Evolutionary conservation across 2,329 filamentous ascomycete species (phyloP).

Genomic region (Pseudogymnoascus sp.): DNA sequence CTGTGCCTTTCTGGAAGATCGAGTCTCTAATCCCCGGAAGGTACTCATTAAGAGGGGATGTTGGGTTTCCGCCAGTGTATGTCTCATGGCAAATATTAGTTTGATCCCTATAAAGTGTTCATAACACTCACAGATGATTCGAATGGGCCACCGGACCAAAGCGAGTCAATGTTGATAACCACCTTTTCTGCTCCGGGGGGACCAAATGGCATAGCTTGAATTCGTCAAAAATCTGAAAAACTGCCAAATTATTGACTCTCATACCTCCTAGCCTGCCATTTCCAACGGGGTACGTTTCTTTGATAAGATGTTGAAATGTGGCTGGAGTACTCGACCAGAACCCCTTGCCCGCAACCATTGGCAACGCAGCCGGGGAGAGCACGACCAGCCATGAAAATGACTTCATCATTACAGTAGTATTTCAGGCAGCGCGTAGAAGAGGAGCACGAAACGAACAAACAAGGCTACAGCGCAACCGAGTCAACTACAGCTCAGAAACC

Average conservation of each 20-base stretch:
- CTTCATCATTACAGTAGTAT: background rate
- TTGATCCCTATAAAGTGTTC: background rate
- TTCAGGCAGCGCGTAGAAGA: background rate
- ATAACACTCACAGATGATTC: slow-evolving; percentile 30
- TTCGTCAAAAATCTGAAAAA: background rate
- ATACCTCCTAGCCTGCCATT: slow-evolving; percentile 42
- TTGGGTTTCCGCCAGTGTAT: slow-evolving; percentile 44
- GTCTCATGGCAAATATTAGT: slow-evolving; percentile 23
- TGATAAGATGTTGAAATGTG: slow-evolving; percentile 26
- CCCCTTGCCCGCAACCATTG: background rate
- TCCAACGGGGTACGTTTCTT: slow-evolving; percentile 39
- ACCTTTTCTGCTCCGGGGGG: slow-evolving; percentile 37
- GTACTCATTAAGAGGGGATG: slow-evolving; percentile 27
- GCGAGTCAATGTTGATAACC: slow-evolving; percentile 41
- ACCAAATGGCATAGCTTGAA: slow-evolving; percentile 37
- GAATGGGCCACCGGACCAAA: slow-evolving; percentile 47
- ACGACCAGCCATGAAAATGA: background rate
- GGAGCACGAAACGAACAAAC: background rate
- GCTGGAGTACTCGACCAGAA: slow-evolving; percentile 12
- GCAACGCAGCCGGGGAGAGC: background rate
- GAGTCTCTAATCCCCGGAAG: slow-evolving; percentile 38
- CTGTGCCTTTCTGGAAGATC: slow-evolving; percentile 44
- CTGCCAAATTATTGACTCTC: background rate
- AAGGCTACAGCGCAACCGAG: background rate
- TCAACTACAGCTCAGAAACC: background rate